Evolutionary conservation across 176 grass and related monocot genomes (phyloP).

Genomic region (Carex kokanica): DNA sequence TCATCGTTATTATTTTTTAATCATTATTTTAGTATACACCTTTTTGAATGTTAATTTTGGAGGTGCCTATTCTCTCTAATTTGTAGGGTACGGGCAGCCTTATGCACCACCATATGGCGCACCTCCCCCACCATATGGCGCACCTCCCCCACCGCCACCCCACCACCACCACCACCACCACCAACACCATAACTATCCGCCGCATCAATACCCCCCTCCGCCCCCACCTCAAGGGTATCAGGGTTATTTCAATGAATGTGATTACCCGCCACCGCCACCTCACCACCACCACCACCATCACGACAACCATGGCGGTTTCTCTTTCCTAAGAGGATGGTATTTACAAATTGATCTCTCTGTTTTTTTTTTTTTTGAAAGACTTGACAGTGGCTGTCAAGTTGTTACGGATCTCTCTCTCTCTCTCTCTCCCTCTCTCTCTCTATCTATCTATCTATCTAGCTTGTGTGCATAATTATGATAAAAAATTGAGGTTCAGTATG

Average conservation of each 20-base stretch:
- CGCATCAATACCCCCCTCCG: slow-evolving; percentile 26
- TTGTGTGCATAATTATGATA: not conserved
- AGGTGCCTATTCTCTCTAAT: not conserved
- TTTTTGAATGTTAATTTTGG: not conserved
- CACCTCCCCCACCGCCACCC: not conserved
- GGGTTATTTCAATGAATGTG: slow-evolving; percentile 65
- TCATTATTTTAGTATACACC: not conserved
- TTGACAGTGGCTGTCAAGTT: too few relatives aligned
- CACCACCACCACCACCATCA: slow-evolving; percentile 36
- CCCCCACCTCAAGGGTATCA: slow-evolving; percentile 66
- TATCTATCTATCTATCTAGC: not conserved
- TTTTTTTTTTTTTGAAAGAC: too few relatives aligned
- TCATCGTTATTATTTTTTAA: not conserved
- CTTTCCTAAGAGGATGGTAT: slow-evolving; percentile 95
- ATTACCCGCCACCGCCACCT: slow-evolving; percentile 38
- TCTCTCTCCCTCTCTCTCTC: too few relatives aligned
- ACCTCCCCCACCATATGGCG: slow-evolving; percentile 12
- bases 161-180: slow-evolving; percentile 14
- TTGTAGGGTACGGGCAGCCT: slow-evolving; percentile 18
- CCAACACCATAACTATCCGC: slow-evolving; percentile 27
- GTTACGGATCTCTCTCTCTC: too few relatives aligned
- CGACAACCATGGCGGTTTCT: slow-evolving; percentile 53
- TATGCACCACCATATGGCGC: slow-evolving; percentile 11
- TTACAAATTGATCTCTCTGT: not conserved
- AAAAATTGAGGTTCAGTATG: not conserved